phyloP scores from a whole-genome alignment of 2,329 filamentous ascomycete genomes.

The Pyrenophora teres region DNA sequence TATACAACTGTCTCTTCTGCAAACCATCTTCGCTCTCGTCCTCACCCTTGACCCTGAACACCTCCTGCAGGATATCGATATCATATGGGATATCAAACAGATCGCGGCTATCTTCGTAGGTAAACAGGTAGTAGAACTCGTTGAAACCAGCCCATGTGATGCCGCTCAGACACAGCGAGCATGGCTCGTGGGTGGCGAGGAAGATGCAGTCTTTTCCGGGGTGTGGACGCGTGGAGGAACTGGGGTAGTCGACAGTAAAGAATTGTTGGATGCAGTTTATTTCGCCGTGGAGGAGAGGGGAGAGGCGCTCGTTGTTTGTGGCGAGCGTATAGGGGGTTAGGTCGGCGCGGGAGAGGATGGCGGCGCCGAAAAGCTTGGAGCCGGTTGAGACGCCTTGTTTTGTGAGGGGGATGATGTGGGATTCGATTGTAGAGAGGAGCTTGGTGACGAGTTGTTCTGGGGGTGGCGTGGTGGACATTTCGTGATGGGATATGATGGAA shows the following conservation, averaged over 20 bases:
- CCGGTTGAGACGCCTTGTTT: constrained; percentile 56
- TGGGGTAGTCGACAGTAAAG: constrained; percentile 48
- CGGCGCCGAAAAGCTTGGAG: constrained; percentile 63
- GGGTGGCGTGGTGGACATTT: constrained; percentile 6
- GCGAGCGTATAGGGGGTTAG: constrained; percentile 56
- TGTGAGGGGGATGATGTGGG: constrained; percentile 59
- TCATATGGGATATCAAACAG: constrained; percentile 62
- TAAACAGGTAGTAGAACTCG: constrained; percentile 63
- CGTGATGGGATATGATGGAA: not conserved
- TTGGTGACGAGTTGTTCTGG: constrained; percentile 5
- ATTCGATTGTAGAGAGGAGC: constrained; percentile 39
- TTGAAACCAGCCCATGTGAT: constrained; percentile 64
- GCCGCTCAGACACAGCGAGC: constrained; percentile 62
- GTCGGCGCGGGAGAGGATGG: constrained; percentile 54
- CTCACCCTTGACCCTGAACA: constrained; percentile 57
- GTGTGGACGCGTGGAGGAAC: constrained; percentile 47
- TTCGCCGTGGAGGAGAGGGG: constrained; percentile 63
- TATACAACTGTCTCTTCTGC: constrained; percentile 55
- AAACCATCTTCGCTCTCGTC: constrained; percentile 36
- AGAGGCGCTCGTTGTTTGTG: constrained; percentile 61
- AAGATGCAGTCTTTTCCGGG: constrained; percentile 59
- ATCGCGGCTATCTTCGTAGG: constrained; percentile 63
- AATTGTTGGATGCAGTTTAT: constrained; percentile 66
- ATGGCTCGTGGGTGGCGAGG: constrained; percentile 64
- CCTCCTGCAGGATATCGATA: constrained; percentile 61